phyloP scores from a whole-genome alignment of 164 flowering plant species.

The Paratinospora sagittata region DNA sequence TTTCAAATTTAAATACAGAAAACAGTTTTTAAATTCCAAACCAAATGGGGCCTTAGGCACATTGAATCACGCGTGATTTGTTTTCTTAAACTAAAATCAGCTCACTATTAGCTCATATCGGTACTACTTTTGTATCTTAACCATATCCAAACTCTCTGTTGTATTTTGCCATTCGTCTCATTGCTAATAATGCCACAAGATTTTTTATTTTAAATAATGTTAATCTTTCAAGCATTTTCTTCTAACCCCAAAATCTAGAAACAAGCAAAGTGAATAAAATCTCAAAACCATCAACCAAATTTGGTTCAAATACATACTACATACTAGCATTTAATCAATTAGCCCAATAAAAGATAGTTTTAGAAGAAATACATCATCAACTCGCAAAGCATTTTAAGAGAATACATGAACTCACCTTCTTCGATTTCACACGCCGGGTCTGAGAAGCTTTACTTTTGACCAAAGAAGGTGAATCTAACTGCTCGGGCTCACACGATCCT shows the following conservation, averaged over 20 bases:
- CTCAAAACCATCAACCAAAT: not conserved
- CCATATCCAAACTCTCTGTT: not conserved
- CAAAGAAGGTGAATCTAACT: constrained; percentile 2
- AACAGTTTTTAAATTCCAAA: no score
- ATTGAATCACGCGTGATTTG: not conserved
- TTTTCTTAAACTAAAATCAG: not conserved
- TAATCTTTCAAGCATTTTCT: not conserved
- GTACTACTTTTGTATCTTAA: not conserved
- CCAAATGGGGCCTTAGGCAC: no score
- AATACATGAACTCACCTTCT: constrained; percentile 2
- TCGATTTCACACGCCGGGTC: constrained; percentile 2
- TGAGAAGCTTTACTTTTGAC: constrained; percentile 7
- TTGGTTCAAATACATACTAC: not conserved
- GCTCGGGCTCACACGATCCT: no score
- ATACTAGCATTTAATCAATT: not conserved
- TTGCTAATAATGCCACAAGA: not conserved
- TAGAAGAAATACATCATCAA: constrained; percentile 1
- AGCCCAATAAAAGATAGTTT: not conserved
- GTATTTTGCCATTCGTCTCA: not conserved
- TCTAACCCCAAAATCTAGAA: not conserved
- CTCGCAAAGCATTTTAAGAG: not conserved
- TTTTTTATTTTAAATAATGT: not conserved
- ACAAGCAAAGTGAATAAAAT: no score
- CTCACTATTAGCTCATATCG: not conserved
- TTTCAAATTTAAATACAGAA: no score